Conservation (phyloP, 2,329 filamentous ascomycete species). For the Cladosporium colombiae region DNA sequence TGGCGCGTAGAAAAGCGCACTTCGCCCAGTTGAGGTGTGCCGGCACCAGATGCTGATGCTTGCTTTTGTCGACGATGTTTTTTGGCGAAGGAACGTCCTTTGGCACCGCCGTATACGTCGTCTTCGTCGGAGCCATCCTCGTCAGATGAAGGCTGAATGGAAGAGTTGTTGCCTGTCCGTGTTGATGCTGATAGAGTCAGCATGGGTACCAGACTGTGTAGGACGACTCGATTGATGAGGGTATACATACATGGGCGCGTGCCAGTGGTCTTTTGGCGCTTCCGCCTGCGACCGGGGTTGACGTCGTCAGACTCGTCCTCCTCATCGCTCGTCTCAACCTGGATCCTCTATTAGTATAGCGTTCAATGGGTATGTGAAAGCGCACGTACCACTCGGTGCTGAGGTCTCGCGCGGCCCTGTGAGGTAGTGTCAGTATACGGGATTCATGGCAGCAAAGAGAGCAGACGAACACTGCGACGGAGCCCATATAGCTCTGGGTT, state of each 20-base stretch:
- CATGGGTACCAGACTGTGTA: background rate
- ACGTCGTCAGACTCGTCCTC: constrained; percentile 72
- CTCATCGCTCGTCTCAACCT: constrained; percentile 64
- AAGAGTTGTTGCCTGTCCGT: constrained; percentile 20
- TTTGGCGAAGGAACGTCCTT: constrained; percentile 66
- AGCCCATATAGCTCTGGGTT: constrained; percentile 95
- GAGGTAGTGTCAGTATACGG: constrained; percentile 37
- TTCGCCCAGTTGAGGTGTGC: constrained; percentile 69
- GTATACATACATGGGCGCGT: constrained; percentile 59
- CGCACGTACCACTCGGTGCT: constrained; percentile 59
- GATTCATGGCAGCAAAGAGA: constrained; percentile 15
- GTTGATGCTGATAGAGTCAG: constrained; percentile 30
- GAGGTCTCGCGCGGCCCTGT: constrained; percentile 61
- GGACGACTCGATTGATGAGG: constrained; percentile 42
- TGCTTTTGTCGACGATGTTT: constrained; percentile 73
- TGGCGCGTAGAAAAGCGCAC: constrained; percentile 90
- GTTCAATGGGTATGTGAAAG: background rate
- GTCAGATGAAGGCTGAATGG: constrained; percentile 16
- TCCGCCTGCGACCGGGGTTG: constrained; percentile 59
- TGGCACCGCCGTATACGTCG: constrained; percentile 75
- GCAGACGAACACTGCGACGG: constrained; percentile 75
- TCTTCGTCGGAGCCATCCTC: constrained; percentile 47
- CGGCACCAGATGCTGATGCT: constrained; percentile 56
- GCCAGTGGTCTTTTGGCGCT: constrained; percentile 67
- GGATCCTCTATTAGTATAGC: constrained; percentile 24